These are phyloP conservation scores for Penicillium glabrum DNA, from an alignment of 2,329 filamentous ascomycete species.

Conservation along the genomic window DNA sequence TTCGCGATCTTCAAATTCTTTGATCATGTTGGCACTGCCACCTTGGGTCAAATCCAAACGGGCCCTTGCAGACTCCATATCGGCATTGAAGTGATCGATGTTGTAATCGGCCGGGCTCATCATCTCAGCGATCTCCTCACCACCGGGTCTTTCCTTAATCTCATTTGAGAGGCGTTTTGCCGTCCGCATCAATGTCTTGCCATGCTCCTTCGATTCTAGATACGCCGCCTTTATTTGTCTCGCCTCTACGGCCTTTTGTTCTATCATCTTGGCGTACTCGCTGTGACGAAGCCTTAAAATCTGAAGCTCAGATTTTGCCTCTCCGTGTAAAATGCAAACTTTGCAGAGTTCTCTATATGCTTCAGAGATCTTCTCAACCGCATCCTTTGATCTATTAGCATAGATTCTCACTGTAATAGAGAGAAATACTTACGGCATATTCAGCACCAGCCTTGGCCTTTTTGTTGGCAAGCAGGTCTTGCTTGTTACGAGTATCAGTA, in stretches of 20 bases:
- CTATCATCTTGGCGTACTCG: constrained; percentile 53
- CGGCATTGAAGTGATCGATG: constrained; percentile 65
- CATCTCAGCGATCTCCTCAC: constrained; percentile 41
- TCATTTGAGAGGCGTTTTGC: constrained; percentile 15
- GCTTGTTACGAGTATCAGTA: constrained; percentile 52
- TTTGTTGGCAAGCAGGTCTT: constrained; percentile 56
- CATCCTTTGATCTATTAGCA: constrained; percentile 42
- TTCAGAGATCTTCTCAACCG: constrained; percentile 62
- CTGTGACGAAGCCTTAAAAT: constrained; percentile 66
- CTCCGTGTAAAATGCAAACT: constrained; percentile 68
- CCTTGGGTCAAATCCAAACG: constrained; percentile 78
- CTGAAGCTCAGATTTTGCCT: constrained; percentile 78
- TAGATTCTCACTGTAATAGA: not conserved
- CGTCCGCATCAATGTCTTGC: constrained; percentile 17
- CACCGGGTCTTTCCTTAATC: constrained; percentile 21
- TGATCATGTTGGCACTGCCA: constrained; percentile 71
- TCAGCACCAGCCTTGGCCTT: constrained; percentile 58
- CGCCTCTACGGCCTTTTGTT: constrained; percentile 43
- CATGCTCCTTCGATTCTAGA: constrained; percentile 25
- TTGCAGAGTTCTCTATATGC: constrained; percentile 66
- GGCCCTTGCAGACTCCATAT: constrained; percentile 72
- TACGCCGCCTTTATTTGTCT: constrained; percentile 37
- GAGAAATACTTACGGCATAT: constrained; percentile 50
- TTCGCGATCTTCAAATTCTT: constrained; percentile 73
- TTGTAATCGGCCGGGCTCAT: constrained; percentile 50